Percentiles rank a stretch among this genome's conserved stretches.
Conservation (phyloP, 306 rosid genomes). For the Urtica urens region DNA sequence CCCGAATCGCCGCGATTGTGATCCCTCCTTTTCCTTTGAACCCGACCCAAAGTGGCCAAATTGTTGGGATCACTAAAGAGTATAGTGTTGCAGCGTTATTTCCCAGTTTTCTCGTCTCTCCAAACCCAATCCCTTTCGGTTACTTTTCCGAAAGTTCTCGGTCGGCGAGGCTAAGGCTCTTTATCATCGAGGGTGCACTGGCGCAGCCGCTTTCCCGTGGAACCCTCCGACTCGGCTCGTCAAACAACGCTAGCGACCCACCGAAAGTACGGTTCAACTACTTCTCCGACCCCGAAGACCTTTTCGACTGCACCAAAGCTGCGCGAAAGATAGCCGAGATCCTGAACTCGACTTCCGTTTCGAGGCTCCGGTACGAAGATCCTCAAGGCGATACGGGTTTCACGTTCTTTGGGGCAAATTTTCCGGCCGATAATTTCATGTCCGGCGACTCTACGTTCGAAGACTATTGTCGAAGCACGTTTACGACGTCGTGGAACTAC, state of each 20-base stretch:
- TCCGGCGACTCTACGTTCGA: slow-evolving; percentile 1
- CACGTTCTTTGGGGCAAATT: not conserved
- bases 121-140: not conserved
- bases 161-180: not conserved
- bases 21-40: not conserved
- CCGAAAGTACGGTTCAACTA: slow-evolving; percentile 14
- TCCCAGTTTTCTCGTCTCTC: not conserved
- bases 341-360: not conserved
- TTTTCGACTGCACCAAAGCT: not conserved
- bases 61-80: not conserved
- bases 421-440: slow-evolving; percentile 7
- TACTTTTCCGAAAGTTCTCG: not conserved
- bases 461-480: slow-evolving; percentile 6
- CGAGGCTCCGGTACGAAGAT: not conserved
- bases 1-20: not conserved
- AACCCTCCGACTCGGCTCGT: not conserved
- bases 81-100: not conserved
- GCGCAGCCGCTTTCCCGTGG: slow-evolving; percentile 5
- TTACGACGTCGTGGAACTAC: slow-evolving; percentile 18
- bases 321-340: not conserved
- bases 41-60: not conserved
- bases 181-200: not conserved
- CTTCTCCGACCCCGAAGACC: slow-evolving; percentile 5
- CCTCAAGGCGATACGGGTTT: not conserved
- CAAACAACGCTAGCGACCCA: not conserved